A percentile compares a stretch with the other conserved stretches of the same genome.
Evolutionary conservation across 352 stramenopile genomes (phyloP).

Genomic region (Globisporangium ultimum): DNA sequence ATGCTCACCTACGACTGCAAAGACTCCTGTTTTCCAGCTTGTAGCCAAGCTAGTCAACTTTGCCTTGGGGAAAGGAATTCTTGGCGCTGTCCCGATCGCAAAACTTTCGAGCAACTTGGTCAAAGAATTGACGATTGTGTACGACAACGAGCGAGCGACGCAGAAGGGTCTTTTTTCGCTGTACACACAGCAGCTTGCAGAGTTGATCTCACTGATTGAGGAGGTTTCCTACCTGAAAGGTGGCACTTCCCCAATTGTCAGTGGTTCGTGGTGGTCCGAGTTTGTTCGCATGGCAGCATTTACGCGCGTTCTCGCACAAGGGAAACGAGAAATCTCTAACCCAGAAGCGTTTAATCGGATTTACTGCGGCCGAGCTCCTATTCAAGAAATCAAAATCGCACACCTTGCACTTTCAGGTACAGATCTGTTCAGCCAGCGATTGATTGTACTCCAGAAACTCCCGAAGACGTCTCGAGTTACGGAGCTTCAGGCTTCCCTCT

Average conservation of each 20-base stretch:
- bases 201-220: constrained; percentile 61
- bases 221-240: constrained; percentile 56
- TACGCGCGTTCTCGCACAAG: constrained; percentile 40
- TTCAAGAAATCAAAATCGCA: constrained; percentile 49
- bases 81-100: constrained; percentile 50
- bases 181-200: constrained; percentile 60
- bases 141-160: constrained; percentile 59
- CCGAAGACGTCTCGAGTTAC: constrained; percentile 47
- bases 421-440: constrained; percentile 44
- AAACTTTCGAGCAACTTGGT: constrained; percentile 46
- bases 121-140: constrained; percentile 51
- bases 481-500: constrained; percentile 36
- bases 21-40: constrained; percentile 50
- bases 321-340: constrained; percentile 33
- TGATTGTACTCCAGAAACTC: constrained; percentile 67
- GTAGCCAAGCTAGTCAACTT: constrained; percentile 68
- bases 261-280: constrained; percentile 47
- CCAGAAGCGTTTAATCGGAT: constrained; percentile 40
- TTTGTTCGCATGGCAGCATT: constrained; percentile 64
- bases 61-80: constrained; percentile 43
- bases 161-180: constrained; percentile 65
- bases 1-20: constrained; percentile 38
- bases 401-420: constrained; percentile 21
- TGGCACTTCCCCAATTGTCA: constrained; percentile 37
- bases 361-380: constrained; percentile 54